Conservation (phyloP, 371 early-diverging fungal species). For the Funneliformis caledonium region DNA sequence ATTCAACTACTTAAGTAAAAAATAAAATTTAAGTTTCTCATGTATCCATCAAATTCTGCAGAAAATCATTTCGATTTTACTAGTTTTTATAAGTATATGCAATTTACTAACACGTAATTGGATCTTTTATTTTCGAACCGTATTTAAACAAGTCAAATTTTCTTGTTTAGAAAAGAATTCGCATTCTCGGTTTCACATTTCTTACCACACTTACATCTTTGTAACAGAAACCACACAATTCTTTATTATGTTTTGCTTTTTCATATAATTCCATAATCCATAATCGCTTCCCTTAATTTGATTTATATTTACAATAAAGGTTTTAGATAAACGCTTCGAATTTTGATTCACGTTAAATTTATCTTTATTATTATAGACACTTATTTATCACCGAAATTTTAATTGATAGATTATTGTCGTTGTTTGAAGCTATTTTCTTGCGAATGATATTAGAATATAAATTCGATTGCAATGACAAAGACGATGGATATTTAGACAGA, state of each 20-base stretch:
- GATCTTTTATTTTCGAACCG: background rate
- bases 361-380: no score
- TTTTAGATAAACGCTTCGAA: no score
- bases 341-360: no score
- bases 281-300: background rate
- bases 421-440: no score
- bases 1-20: no score
- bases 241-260: background rate
- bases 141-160: background rate
- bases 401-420: no score
- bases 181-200: background rate
- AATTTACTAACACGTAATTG: background rate
- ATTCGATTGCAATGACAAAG: no score
- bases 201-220: background rate
- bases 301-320: background rate
- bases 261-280: background rate
- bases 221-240: background rate
- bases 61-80: background rate
- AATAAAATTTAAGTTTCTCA: slow-evolving; percentile 21
- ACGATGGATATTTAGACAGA: no score
- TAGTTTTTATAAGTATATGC: background rate
- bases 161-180: background rate
- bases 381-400: no score
- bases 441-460: no score
- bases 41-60: slow-evolving; percentile 21